Evolutionary conservation across 768 basidiomycete genomes (phyloP).

Genomic region (Rhodosporidiobolus odoratus): DNA sequence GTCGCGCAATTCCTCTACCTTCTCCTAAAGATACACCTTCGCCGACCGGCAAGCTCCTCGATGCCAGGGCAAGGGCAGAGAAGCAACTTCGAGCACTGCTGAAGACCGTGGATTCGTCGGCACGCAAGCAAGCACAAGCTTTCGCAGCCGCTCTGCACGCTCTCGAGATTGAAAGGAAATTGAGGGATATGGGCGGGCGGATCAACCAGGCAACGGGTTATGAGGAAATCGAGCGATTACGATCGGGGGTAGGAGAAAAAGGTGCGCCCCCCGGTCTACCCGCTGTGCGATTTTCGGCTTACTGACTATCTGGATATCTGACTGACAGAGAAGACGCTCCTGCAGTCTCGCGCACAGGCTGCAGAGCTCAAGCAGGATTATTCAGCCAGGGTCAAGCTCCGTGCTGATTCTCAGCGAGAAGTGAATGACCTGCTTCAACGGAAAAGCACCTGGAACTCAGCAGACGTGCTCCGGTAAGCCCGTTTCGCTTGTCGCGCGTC

Average conservation of each 20-base stretch:
- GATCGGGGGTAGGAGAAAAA: slow-evolving; percentile 68
- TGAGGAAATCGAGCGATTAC: slow-evolving; percentile 76
- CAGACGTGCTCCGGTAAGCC: slow-evolving; percentile 59
- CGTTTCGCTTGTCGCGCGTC: not conserved
- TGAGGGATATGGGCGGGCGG: slow-evolving; percentile 69
- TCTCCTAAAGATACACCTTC: not conserved
- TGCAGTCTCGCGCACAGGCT: slow-evolving; percentile 61
- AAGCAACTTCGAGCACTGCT: slow-evolving; percentile 16
- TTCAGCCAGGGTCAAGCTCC: slow-evolving; percentile 68
- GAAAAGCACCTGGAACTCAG: slow-evolving; percentile 85
- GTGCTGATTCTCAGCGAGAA: slow-evolving; percentile 83
- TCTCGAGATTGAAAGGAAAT: slow-evolving; percentile 47
- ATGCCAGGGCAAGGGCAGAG: slow-evolving; percentile 13
- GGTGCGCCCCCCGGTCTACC: slow-evolving; percentile 54
- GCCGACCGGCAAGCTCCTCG: not conserved
- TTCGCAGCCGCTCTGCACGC: slow-evolving; percentile 24
- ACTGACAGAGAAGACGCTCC: slow-evolving; percentile 65
- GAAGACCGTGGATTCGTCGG: slow-evolving; percentile 5
- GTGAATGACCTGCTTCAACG: slow-evolving; percentile 92
- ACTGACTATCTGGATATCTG: slow-evolving; percentile 6
- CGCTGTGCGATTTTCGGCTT: not conserved
- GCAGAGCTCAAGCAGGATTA: slow-evolving; percentile 68
- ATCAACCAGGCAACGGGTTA: slow-evolving; percentile 89
- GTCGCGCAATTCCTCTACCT: not conserved
- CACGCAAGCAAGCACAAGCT: slow-evolving; percentile 16